phyloP scores from a whole-genome alignment of 805 yeast species.

The Candida anglica region DNA sequence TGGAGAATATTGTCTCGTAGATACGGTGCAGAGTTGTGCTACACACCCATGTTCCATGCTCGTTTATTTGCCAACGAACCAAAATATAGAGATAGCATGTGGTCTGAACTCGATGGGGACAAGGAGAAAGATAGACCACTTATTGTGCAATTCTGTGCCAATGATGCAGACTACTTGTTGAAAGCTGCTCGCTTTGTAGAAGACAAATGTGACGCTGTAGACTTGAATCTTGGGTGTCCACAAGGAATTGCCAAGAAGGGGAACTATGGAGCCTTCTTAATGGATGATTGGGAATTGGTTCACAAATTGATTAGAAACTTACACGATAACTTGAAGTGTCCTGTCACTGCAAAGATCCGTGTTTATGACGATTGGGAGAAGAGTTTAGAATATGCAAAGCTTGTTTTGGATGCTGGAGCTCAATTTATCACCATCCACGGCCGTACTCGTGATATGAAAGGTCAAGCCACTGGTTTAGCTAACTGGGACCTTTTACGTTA shows the following conservation, averaged over 20 bases:
- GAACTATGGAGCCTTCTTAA: conserved; percentile 88
- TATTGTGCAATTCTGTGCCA: conserved; percentile 94
- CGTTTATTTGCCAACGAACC: conserved; percentile 79
- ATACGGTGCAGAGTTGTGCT: conserved; percentile 91
- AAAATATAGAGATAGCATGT: conserved; percentile 74
- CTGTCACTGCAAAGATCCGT: conserved; percentile 94
- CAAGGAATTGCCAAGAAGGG: conserved; percentile 97
- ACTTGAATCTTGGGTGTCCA: conserved; percentile 94
- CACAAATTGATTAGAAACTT: conserved; percentile 65
- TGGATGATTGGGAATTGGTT: conserved; percentile 95
- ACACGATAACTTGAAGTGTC: conserved; percentile 71
- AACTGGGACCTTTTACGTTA: conserved; percentile 81
- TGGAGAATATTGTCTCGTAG: conserved; percentile 86
- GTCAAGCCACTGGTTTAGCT: conserved; percentile 92
- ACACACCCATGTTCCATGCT: conserved; percentile 97
- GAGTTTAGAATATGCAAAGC: conserved; percentile 79
- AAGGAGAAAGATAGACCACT: conserved; percentile 71
- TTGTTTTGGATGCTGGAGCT: conserved; percentile 91
- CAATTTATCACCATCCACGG: conserved; percentile 95
- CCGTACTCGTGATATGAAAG: conserved; percentile 95
- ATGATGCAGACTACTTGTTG: conserved; percentile 81
- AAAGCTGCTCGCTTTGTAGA: conserved; percentile 79
- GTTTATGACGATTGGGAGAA: conserved; percentile 82
- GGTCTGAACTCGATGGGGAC: conserved; percentile 72
- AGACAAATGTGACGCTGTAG: conserved; percentile 91